Percentiles rank a stretch among this genome's conserved stretches.
phyloP scores from a whole-genome alignment of 331 rosid genomes.

The Telfairia occidentalis region DNA sequence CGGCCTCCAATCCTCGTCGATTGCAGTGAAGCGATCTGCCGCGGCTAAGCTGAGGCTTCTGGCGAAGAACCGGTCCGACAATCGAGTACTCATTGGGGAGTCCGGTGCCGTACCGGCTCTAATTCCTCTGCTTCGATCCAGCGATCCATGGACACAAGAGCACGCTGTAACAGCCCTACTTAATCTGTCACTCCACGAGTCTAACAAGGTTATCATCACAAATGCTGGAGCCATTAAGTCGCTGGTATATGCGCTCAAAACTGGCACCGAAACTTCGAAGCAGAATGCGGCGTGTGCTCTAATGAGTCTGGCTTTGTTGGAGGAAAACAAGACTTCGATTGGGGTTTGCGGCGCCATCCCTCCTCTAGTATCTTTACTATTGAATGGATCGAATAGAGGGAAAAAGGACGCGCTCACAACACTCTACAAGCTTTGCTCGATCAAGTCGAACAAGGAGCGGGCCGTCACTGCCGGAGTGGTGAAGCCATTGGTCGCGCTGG shows the following conservation, averaged over 20 bases:
- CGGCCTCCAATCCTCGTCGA: constrained; percentile 58
- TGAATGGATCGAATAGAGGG: constrained; percentile 55
- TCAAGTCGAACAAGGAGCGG: constrained; percentile 58
- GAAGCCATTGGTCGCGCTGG: constrained; percentile 58
- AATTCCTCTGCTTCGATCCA: constrained; percentile 78
- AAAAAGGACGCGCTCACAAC: constrained; percentile 71
- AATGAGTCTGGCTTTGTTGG: constrained; percentile 64
- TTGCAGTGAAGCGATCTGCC: constrained; percentile 78
- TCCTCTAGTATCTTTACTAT: constrained; percentile 44
- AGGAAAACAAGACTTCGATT: constrained; percentile 72
- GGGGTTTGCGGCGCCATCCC: constrained; percentile 81
- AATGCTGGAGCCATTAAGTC: constrained; percentile 81
- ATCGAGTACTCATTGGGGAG: constrained; percentile 70
- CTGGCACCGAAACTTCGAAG: constrained; percentile 84
- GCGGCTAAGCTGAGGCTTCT: constrained; percentile 82
- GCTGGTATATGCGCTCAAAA: constrained; percentile 70
- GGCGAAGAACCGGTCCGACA: constrained; percentile 85
- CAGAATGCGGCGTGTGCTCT: constrained; percentile 97
- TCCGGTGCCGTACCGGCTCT: constrained; percentile 83
- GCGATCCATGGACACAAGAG: constrained; percentile 88
- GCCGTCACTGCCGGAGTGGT: constrained; percentile 65
- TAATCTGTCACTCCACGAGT: constrained; percentile 74
- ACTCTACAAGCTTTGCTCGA: constrained; percentile 59
- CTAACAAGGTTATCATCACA: constrained; percentile 56
- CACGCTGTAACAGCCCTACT: constrained; percentile 83